phyloP scores from a whole-genome alignment of 2,329 filamentous ascomycete species.

The Metarhizium anisopliae region DNA sequence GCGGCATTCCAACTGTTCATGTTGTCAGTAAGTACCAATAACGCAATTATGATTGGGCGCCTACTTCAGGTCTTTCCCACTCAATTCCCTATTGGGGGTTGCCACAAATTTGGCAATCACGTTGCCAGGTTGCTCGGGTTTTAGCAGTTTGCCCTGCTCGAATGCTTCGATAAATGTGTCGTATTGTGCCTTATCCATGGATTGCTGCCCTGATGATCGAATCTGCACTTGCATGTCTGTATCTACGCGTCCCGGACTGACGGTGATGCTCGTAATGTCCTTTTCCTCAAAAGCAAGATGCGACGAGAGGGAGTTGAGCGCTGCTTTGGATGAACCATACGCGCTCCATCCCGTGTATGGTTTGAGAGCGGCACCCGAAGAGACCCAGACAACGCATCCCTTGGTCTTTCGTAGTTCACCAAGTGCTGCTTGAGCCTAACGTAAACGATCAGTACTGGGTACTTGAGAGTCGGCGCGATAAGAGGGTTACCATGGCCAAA shows the following conservation, averaged over 20 bases:
- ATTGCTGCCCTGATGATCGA: slow-evolving; percentile 46
- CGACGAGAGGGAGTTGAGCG: slow-evolving; percentile 66
- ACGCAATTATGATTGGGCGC: slow-evolving; percentile 16
- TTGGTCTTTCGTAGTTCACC: slow-evolving; percentile 57
- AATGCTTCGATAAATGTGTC: slow-evolving; percentile 61
- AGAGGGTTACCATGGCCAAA: slow-evolving; percentile 59
- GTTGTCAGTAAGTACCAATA: slow-evolving; percentile 10
- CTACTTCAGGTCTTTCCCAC: slow-evolving; percentile 66
- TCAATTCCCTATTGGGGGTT: slow-evolving; percentile 55
- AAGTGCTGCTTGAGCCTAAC: slow-evolving; percentile 61
- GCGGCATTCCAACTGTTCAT: slow-evolving; percentile 27
- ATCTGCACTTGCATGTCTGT: slow-evolving; percentile 87
- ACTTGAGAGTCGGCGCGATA: not conserved
- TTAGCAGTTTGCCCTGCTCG: slow-evolving; percentile 61
- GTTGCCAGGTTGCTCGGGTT: slow-evolving; percentile 74
- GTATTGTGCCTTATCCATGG: slow-evolving; percentile 50
- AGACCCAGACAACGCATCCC: slow-evolving; percentile 69
- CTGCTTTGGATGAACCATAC: slow-evolving; percentile 78
- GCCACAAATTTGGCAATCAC: slow-evolving; percentile 76
- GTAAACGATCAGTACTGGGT: not conserved
- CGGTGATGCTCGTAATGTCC: slow-evolving; percentile 59
- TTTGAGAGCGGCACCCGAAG: slow-evolving; percentile 63
- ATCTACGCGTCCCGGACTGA: slow-evolving; percentile 75
- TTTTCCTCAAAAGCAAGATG: slow-evolving; percentile 72
- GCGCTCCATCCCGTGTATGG: slow-evolving; percentile 67